A percentile compares a stretch with the other conserved stretches of the same genome.
Conservation (phyloP, 225 moss, liverwort and hornwort species). For the Polytrichum formosum region DNA sequence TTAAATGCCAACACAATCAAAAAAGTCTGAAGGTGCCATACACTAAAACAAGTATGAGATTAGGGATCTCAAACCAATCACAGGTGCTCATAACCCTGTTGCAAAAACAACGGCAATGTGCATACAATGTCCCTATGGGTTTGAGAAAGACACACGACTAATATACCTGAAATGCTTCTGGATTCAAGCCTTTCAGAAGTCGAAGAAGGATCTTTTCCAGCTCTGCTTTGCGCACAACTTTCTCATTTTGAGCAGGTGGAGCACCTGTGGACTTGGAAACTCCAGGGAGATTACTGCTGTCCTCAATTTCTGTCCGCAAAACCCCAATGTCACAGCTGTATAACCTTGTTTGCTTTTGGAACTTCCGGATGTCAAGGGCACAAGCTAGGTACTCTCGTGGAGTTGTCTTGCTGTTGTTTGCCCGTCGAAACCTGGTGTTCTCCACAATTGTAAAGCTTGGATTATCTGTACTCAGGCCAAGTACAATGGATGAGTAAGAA, state of each 20-base stretch:
- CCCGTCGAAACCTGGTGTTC: conserved; percentile 68
- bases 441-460: conserved; percentile 62
- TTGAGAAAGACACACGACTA: not conserved
- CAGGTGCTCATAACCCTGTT: not conserved
- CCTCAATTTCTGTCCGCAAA: conserved; percentile 51
- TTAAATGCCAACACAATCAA: conserved; percentile 1
- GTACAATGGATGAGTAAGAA: too few relatives aligned
- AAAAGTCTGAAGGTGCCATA: not conserved
- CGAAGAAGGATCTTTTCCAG: conserved; percentile 78
- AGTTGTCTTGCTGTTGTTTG: conserved; percentile 64
- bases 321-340: conserved; percentile 60
- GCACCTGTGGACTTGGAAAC: conserved; percentile 29
- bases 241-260: conserved; percentile 49
- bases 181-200: conserved; percentile 55
- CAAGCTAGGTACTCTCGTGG: conserved; percentile 74
- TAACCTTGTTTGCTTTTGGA: conserved; percentile 88
- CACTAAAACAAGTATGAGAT: too few relatives aligned
- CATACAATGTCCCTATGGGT: not conserved
- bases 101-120: not conserved
- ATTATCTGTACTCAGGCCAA: conserved; percentile 1
- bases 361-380: conserved; percentile 71
- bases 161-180: conserved; percentile 75
- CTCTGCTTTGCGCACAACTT: conserved; percentile 85
- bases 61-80: too few relatives aligned
- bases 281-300: conserved; percentile 58